Base-by-base conservation (phyloP, 2,329 filamentous ascomycete species). In the Epichloe glyceriae region DNA sequence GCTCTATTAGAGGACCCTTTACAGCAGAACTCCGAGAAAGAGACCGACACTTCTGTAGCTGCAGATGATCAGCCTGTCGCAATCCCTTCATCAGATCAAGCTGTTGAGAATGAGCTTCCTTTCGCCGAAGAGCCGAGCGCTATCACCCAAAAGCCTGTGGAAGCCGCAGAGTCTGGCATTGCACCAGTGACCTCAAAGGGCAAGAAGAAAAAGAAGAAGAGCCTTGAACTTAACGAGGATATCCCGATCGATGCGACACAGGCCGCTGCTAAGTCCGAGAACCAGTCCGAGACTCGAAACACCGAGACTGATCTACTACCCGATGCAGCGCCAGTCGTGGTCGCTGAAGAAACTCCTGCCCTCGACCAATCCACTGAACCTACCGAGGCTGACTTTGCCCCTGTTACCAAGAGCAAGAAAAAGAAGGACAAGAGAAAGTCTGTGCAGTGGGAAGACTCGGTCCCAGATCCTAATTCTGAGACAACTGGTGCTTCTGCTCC, bases 361-460 rank as follows among this genome's bases (percentile, higher is more conserved):
- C 14, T 17, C 17, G 34, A 47, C 5, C 20, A 47, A 15, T 33
- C 44, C 14, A 20, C 15, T 46, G 30, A 46, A 42, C 20, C 35
- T 17, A 4, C 35, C 17, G 46, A 37, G 42, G 34, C 30, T 39
- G 38, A 37, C 15, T 49, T 30, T 39, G 22, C 49, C n/a, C 12
- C 39, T 20, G 38, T 43, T 17, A 35, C 33, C 26, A 47, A 47
- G 11, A 49, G 41, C 14, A 50, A 50, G 40, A 53, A 55, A 42
- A 53, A 52, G 33, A 54, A 53, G 34, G 40, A 26, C 19, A 54
- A 52, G 39, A 38, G 52, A 12, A 60, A 60, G 49, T 54, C 56
- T 1, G 55, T 56, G 10, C 53, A 57, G 10, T 57, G 51, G 43
- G 57, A 60, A 10, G 49, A 52, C 2, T 52, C 58, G 5, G 47